Conservation (phyloP, 805 yeast species). For the Metschnikowia lochheadii region DNA sequence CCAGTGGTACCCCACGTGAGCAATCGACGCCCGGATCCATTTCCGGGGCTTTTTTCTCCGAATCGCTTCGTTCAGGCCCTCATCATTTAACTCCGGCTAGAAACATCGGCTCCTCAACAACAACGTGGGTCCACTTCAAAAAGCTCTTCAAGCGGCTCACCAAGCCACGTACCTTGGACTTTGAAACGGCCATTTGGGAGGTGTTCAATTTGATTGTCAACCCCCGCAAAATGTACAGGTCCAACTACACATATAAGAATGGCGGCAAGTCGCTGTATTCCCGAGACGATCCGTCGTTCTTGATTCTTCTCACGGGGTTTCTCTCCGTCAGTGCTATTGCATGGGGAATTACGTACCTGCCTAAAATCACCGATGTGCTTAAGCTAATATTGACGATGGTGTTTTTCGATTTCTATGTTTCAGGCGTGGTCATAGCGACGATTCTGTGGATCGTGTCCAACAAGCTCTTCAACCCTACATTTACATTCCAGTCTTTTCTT, state of each 20-base stretch:
- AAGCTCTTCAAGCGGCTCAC: slow-evolving; percentile 37
- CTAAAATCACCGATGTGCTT: slow-evolving; percentile 55
- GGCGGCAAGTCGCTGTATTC: slow-evolving; percentile 66
- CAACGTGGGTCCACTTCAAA: slow-evolving; percentile 23
- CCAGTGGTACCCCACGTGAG: slow-evolving; percentile 11
- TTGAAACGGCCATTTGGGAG: slow-evolving; percentile 93
- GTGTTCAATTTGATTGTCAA: slow-evolving; percentile 65
- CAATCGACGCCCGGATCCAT: slow-evolving; percentile 17
- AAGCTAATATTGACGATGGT: slow-evolving; percentile 79
- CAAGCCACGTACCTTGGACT: slow-evolving; percentile 78
- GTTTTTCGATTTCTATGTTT: slow-evolving; percentile 68
- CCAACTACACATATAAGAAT: slow-evolving; percentile 73
- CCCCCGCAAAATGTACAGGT: slow-evolving; percentile 79
- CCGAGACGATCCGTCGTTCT: slow-evolving; percentile 89
- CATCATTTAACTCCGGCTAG: slow-evolving; percentile 14
- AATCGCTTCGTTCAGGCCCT: slow-evolving; percentile 15
- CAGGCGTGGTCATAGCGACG: slow-evolving; percentile 69
- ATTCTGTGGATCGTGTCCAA: slow-evolving; percentile 70
- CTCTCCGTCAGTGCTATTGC: slow-evolving; percentile 73
- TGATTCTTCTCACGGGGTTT: slow-evolving; percentile 64
- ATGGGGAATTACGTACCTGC: slow-evolving; percentile 84
- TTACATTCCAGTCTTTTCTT: slow-evolving; percentile 10
- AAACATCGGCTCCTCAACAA: slow-evolving; percentile 7
- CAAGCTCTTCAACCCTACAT: slow-evolving; percentile 46
- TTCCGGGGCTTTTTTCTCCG: slow-evolving; percentile 24